Base-by-base conservation (phyloP, 2,329 filamentous ascomycete genomes). In the Biscogniauxia marginata region DNA sequence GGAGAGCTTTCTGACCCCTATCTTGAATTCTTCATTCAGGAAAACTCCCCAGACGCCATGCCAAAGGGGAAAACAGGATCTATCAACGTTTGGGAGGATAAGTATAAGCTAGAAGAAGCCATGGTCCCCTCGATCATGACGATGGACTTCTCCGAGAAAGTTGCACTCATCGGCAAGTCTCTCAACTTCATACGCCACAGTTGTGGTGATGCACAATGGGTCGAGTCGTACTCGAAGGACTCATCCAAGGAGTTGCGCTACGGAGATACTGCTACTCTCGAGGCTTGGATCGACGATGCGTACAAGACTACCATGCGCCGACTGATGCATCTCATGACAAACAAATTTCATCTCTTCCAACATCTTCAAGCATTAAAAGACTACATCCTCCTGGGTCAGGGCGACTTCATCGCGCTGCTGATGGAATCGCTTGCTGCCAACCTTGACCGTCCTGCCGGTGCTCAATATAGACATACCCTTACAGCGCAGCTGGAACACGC, bases 221-320 rank as follows among this genome's bases (percentile, higher is more conserved):
- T 99, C 1, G 93, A 97, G 69, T 87, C 87, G 25, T 98, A 99
- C 74, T 96, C 93, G 23, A 96, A 96, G 70, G 88, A 87, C 50
- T 90, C 93, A 1, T 96, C 93, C 8, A 96, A 95, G 73, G 91
- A 96, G 73, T 81, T 99, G 30, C 85, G 86, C 49, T 98, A 99
- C 69, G 93, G 93, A 50, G 93, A 98, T 73, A 97, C 93, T 7
- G 91, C 91, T 0, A 96, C 89, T 1, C 82, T 99, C 0, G 93
- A 96, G 71, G 85, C 86, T 1, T 97, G 91, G 74, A 99, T 99
- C 65, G 95, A 97, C 65, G 91, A 97, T 66, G 95, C 96, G 1
- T 96, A 99, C 77, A 96, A 96, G 73, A 95, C 91, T 0, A 98
- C 96, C 5, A 99, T 99, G 93, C 91, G 91, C 55, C 89, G 93